Base-by-base conservation (phyloP, 495 filamentous ascomycete genomes). In the Lasiosphaeria miniovina region DNA sequence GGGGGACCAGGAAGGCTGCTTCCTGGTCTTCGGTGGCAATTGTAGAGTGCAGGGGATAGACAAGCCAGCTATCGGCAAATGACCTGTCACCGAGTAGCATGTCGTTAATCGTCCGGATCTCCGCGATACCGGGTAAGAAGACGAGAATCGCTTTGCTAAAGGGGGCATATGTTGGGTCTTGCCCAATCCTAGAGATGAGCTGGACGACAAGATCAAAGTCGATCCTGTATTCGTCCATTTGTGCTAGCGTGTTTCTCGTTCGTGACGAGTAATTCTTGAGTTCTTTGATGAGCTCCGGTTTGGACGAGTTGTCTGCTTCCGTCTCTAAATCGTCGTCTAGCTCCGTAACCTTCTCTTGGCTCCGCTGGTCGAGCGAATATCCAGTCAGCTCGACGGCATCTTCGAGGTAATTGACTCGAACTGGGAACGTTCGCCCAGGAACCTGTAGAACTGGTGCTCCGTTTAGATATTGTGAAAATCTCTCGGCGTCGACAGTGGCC, bases 21-120 rank as follows among this genome's bases (percentile, higher is more conserved):
- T 97, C 93, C 74, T 97, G 94, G 32, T 97, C 93, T 65, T 97
- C 94, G 55, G 87, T 96, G n/a, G 93, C 88, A 67, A 98, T 95
- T 2, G 88, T 91, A 3, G 93, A 97, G 71, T 98, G 94, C 41
- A 97, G 80, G 3, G 90, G 86, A 71, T 95, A 89, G 12, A 97
- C 79, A 51, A 88, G 82, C 91, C 92, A 97, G 53, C 70, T 69
- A 5, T 72, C 69, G 15, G 84, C 79, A 71, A 96, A 95, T 3
- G 77, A 74, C 2, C 84, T 83, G 64, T 94, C 85, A 1, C 86
- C 83, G 5, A 86, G 65, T 10, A 98, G 77, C 64, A 93, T 85
- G 61, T 95, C 90, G 68, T 95, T 91, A 43, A 97, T 71, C 33
- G 87, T 85, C 58, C 93, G 82, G 63, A 98, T 98, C 68, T 98